A percentile compares a stretch with the other conserved stretches of the same genome.
phyloP scores from a whole-genome alignment of 495 filamentous ascomycete genomes.

The Penicillium herquei region DNA sequence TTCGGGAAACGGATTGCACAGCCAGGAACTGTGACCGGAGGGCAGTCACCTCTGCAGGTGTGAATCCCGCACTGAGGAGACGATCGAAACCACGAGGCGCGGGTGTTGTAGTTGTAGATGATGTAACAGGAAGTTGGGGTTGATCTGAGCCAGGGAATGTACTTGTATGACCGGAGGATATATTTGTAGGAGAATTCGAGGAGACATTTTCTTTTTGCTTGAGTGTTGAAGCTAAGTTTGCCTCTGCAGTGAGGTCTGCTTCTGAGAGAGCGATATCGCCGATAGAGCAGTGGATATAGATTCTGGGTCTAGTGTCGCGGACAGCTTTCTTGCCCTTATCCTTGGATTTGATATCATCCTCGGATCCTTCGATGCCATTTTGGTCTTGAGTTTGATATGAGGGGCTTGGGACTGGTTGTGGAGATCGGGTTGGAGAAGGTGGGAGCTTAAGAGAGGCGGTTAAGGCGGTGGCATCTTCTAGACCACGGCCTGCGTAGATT shows the following conservation, averaged over 20 bases:
- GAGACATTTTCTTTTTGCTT: slow-evolving; percentile 15
- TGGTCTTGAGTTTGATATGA: slow-evolving; percentile 29
- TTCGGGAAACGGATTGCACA: slow-evolving; percentile 71
- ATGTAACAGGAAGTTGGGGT: not conserved
- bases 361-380: slow-evolving; percentile 14
- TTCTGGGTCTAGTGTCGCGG: slow-evolving; percentile 43
- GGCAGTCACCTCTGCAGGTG: slow-evolving; percentile 71
- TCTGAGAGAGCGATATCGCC: slow-evolving; percentile 62
- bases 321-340: slow-evolving; percentile 57
- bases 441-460: slow-evolving; percentile 62
- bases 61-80: slow-evolving; percentile 75
- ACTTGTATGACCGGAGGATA: not conserved
- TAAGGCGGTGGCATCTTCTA: slow-evolving; percentile 68
- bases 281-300: slow-evolving; percentile 91
- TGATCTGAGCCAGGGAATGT: not conserved
- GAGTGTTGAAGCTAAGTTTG: slow-evolving; percentile 41
- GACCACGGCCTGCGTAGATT: slow-evolving; percentile 82
- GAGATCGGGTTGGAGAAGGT: slow-evolving; percentile 42
- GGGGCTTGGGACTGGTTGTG: slow-evolving; percentile 15
- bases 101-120: slow-evolving; percentile 46
- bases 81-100: slow-evolving; percentile 88
- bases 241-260: slow-evolving; percentile 69
- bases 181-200: not conserved
- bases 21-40: slow-evolving; percentile 83
- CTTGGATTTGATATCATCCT: slow-evolving; percentile 28